Conservation (phyloP, 805 yeast genomes). For the Saturnispora besseyi region DNA sequence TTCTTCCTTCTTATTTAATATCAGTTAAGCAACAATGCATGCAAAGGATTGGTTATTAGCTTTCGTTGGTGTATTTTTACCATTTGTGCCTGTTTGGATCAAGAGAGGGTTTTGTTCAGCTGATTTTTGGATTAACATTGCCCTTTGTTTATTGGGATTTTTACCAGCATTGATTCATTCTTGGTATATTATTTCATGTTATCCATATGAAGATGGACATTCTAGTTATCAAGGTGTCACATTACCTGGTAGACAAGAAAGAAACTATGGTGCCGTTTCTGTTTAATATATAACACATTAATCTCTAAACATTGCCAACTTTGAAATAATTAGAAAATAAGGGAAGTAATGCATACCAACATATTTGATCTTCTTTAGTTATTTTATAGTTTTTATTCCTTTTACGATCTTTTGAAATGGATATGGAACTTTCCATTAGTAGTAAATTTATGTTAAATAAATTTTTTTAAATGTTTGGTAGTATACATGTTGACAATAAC, state of each 20-base stretch:
- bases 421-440: too few species aligned
- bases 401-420: too few species aligned
- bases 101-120: slow-evolving; percentile 56
- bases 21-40: slow-evolving; percentile 19
- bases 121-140: slow-evolving; percentile 54
- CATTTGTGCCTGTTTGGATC: slow-evolving; percentile 63
- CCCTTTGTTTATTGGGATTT: slow-evolving; percentile 61
- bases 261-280: slow-evolving; percentile 26
- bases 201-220: slow-evolving; percentile 38
- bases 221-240: slow-evolving; percentile 27
- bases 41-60: slow-evolving; percentile 50
- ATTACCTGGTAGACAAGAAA: slow-evolving; percentile 29
- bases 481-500: too few species aligned
- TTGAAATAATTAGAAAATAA: too few species aligned
- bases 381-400: too few species aligned
- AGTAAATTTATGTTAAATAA: too few species aligned
- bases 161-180: slow-evolving; percentile 73
- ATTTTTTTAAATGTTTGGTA: too few species aligned
- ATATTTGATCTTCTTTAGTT: too few species aligned
- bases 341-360: too few species aligned
- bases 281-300: slow-evolving; percentile 1
- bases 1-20: background rate
- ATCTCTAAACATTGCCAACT: too few species aligned
- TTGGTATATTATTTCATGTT: slow-evolving; percentile 68
- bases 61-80: slow-evolving; percentile 56